These are phyloP conservation scores for Mycena rosella DNA, from an alignment of 768 basidiomycete species.

Conservation along the genomic window DNA sequence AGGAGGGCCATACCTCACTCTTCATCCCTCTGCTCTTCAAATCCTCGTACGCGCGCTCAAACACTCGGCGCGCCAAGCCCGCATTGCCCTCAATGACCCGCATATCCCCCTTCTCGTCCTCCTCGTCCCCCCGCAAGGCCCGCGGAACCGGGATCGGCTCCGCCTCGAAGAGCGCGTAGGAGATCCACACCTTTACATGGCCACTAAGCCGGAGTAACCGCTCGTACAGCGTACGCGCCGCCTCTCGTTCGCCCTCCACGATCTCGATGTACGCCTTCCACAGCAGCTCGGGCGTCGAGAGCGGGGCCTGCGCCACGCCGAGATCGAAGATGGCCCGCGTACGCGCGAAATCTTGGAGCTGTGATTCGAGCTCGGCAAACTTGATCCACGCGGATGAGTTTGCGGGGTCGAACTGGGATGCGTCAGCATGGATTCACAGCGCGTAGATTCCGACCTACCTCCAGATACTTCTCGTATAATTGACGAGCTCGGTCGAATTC, in stretches of 20 bases:
- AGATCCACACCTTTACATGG: conserved; percentile 99
- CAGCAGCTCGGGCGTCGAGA: conserved; percentile 95
- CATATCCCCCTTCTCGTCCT: conserved; percentile 72
- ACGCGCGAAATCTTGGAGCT: conserved; percentile 88
- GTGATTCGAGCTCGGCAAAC: conserved; percentile 91
- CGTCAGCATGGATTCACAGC: conserved; percentile 10
- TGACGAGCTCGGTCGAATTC: conserved; percentile 96
- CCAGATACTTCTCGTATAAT: conserved; percentile 94
- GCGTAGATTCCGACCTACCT: conserved; percentile 61
- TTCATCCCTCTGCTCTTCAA: conserved; percentile 86
- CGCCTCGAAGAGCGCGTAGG: conserved; percentile 93
- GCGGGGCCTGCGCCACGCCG: conserved; percentile 81
- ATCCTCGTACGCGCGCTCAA: conserved; percentile 90
- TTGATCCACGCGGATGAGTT: conserved; percentile 97
- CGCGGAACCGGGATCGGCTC: conserved; percentile 77
- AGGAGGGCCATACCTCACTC: conserved; percentile 76
- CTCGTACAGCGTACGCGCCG: conserved; percentile 89
- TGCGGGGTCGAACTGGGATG: conserved; percentile 81
- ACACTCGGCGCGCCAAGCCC: conserved; percentile 78
- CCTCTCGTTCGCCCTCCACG: conserved; percentile 91
- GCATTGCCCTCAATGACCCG: conserved; percentile 81
- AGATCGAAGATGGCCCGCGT: conserved; percentile 96
- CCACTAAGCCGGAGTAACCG: conserved; percentile 87
- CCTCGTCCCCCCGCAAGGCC: conserved; percentile 77
- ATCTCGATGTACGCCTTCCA: conserved; percentile 98